Conservation (phyloP, 1,284 basidiomycete genomes). For the Xerocomus amazonicus region DNA sequence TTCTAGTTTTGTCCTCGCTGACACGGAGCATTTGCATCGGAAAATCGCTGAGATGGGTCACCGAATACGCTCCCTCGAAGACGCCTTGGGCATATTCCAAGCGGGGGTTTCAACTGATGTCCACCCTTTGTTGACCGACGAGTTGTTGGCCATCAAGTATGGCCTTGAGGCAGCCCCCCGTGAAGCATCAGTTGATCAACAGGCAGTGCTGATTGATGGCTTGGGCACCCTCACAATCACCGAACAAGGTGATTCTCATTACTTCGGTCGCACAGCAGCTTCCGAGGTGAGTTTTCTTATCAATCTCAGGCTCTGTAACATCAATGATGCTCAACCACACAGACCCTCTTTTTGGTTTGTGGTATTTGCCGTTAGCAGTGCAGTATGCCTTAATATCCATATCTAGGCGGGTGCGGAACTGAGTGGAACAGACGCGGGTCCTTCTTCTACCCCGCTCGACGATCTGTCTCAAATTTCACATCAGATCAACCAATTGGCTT, state of each 20-base stretch:
- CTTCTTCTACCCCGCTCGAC: conserved; percentile 30
- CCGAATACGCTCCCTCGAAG: conserved; percentile 68
- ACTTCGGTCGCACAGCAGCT: conserved; percentile 67
- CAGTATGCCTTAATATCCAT: conserved; percentile 5
- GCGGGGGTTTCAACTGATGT: conserved; percentile 54
- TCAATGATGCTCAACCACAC: conserved; percentile 9
- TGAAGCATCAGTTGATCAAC: conserved; percentile 27
- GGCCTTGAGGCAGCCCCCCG: conserved; percentile 39
- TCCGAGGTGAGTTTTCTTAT: conserved; percentile 38
- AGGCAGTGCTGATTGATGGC: conserved; percentile 40
- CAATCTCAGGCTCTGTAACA: background rate
- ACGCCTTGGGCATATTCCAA: conserved; percentile 63
- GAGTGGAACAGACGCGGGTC: conserved; percentile 24
- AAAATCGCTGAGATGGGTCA: conserved; percentile 72
- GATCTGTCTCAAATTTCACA: conserved; percentile 33
- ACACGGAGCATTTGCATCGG: conserved; percentile 64
- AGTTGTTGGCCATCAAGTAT: conserved; percentile 59
- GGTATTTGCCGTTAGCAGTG: background rate
- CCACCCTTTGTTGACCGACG: conserved; percentile 63
- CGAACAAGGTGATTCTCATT: conserved; percentile 60
- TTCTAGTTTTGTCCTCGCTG: conserved; percentile 60
- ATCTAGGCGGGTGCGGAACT: conserved; percentile 51
- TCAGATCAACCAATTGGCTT: conserved; percentile 44
- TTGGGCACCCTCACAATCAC: conserved; percentile 60
- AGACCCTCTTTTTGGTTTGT: conserved; percentile 34